phyloP scores from a whole-genome alignment of 768 basidiomycete genomes.

The Rhodosporidiobolus odoratus region DNA sequence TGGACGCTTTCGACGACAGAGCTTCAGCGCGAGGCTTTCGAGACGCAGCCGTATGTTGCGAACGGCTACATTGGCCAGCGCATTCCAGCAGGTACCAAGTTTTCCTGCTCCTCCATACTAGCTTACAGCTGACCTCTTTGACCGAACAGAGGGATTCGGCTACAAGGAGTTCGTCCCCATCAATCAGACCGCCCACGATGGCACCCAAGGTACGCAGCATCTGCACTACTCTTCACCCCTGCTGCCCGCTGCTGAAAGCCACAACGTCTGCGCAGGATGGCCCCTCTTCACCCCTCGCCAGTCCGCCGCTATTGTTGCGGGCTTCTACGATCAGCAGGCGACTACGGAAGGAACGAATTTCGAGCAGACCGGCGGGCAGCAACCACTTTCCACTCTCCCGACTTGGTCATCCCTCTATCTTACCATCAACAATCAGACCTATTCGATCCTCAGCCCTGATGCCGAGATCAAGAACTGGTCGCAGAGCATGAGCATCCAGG shows the following conservation, averaged over 20 bases:
- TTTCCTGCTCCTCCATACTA: not conserved
- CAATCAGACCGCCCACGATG: not conserved
- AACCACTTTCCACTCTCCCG: slow-evolving; percentile 34
- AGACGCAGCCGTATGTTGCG: too few relatives aligned
- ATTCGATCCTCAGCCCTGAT: slow-evolving; percentile 6
- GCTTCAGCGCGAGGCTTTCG: too few relatives aligned
- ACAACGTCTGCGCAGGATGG: slow-evolving; percentile 15
- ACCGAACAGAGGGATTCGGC: slow-evolving; percentile 27
- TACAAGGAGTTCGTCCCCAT: slow-evolving; percentile 17
- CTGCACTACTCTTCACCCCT: too few relatives aligned
- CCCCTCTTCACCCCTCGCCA: slow-evolving; percentile 34
- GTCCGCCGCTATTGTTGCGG: slow-evolving; percentile 30
- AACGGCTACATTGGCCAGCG: too few relatives aligned
- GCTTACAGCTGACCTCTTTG: too few relatives aligned
- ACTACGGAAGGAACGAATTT: slow-evolving; percentile 34
- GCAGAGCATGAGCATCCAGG: slow-evolving; percentile 28
- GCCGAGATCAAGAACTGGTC: slow-evolving; percentile 28
- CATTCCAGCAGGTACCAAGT: too few relatives aligned
- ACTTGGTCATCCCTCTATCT: slow-evolving; percentile 32
- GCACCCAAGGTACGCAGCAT: slow-evolving; percentile 17
- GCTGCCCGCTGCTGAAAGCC: not conserved
- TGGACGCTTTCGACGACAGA: too few relatives aligned
- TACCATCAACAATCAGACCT: slow-evolving; percentile 29
- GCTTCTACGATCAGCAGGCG: slow-evolving; percentile 31
- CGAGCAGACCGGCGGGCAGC: slow-evolving; percentile 19